Base-by-base conservation (phyloP, 225 moss, liverwort and hornwort genomes). In the Thuidium tamariscinum region DNA sequence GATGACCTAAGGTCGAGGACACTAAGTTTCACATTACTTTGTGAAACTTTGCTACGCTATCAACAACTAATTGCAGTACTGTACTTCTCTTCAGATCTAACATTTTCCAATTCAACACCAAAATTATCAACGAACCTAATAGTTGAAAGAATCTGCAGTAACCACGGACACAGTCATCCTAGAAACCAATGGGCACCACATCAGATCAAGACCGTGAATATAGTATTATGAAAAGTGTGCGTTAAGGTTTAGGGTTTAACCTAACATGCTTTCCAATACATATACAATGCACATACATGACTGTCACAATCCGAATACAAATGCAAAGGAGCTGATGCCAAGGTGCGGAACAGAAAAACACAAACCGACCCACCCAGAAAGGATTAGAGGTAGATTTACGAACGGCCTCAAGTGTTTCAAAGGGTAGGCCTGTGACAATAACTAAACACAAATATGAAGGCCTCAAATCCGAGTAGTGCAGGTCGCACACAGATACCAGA, bases 31-130 rank as follows among this genome's bases (percentile, higher is more conserved):
- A 77, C 77, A 39, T 27, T 27, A 96, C 95, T 93, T 92, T 95
- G 87, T 93, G 77, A 84, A 98, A 98, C 51, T 94, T 89, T 51
- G 97, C 97, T 52, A 93, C 91, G 42, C 95, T 94, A 92, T 97
- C 97, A 85, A 94, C 97, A 87, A 91, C 89, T 77, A 94, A 95
- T 69, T 96, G 95, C 81, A 94, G 94, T 54, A 93, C 82, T 86
- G 96, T 96, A 93, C 87, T 79, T 95, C 95, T 41, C 96, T 96
- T 88, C 95, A 92, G 60, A 96, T 94, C 97, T 96, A 89, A 57
- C 69, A 75, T 68, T 74, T 71, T 14, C 41, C 77, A 84, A 74
- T 73, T 55, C 30, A 68, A 76, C 70, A 87, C 59, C 32, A 84
- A 25, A 61, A 84, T 56, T 84, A 66, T 84, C 69, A 91, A 83